Evolutionary conservation across 1,139 yeast genomes (phyloP), one percentile per base, ranked within the genome.

Genomic region (Torulaspora globosa): DNA sequence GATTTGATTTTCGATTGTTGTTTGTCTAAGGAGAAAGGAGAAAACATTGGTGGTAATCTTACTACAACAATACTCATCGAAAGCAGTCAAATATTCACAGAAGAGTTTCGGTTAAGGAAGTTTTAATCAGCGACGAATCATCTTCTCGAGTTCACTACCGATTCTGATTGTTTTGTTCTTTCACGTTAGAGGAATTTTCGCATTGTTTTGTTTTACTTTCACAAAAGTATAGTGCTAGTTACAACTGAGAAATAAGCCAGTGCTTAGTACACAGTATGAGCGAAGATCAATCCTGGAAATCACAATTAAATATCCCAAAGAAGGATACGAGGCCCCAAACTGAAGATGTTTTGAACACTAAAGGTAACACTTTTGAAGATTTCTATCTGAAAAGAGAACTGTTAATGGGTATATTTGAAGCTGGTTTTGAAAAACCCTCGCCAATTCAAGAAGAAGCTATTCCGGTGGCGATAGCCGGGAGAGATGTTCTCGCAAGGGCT

Each of bases 361-460:
- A 87, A 63, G 97, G 97, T 46, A 84, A 82, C 59, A 76, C 88
- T 12, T 92, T 94, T 66, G 98, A 94, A 70, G 96, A 90, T 62
- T 88, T 89, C 69, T 83, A 82, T 60, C 79, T 92, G 60, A 89
- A 88, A 66, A 80, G 98, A 69, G 96, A 92, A 64, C 76, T 92
- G 52, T 74, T 94, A 64, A 94, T 92, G 98, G 98, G 98, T 29
- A 92, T 92, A 58, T 92, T 90, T 65, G 99, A 94, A 69, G 97
- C 98, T 1, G 98, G 99, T 38, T 92, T 92, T 63, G 99, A 92
- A 67, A 88, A 86, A 65, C 98, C 99, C 8, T 88, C 97, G 18
- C 98, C 99, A 16, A 89, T 92, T 63, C 99, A 92, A 71, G 97
- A 92, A 72, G 98, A 90, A 68, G 81, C 96, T 11, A 92, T 92